A percentile compares a stretch with the other conserved stretches of the same genome.
Evolutionary conservation across 2,329 filamentous ascomycete species (phyloP).

Genomic region (Pseudogymnoascus sp.): DNA sequence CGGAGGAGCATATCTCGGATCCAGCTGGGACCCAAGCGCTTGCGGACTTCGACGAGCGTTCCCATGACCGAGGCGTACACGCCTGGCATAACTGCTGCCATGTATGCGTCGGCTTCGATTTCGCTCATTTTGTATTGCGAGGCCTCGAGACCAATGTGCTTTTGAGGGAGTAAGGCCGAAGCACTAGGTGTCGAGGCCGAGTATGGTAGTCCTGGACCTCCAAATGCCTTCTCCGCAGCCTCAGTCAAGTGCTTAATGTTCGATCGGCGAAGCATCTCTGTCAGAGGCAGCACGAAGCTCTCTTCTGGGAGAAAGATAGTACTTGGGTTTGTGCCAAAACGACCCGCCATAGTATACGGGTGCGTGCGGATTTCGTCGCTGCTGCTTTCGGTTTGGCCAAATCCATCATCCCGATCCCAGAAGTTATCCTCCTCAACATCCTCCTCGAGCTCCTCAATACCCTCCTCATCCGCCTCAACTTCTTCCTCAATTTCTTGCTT

Average conservation of each 20-base stretch:
- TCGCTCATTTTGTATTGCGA: conserved; percentile 60
- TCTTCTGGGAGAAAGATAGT: conserved; percentile 68
- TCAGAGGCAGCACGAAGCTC: conserved; percentile 63
- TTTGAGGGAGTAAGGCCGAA: conserved; percentile 49
- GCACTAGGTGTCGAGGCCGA: conserved; percentile 62
- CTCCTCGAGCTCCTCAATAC: conserved; percentile 20
- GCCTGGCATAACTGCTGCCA: conserved; percentile 62
- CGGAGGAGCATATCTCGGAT: conserved; percentile 54
- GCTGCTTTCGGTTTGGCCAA: conserved; percentile 17
- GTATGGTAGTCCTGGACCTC: conserved; percentile 66
- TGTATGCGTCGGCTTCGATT: conserved; percentile 67
- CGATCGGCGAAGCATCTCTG: conserved; percentile 57
- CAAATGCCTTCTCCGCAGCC: conserved; percentile 66
- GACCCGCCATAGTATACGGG: conserved; percentile 64
- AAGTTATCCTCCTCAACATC: conserved; percentile 21
- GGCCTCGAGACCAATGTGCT: conserved; percentile 56
- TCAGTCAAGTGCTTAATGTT: conserved; percentile 68
- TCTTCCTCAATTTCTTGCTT: conserved; percentile 19
- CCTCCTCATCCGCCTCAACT: conserved; percentile 19
- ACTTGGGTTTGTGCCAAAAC: conserved; percentile 63
- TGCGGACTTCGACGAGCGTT: conserved; percentile 64
- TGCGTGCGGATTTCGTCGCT: conserved; percentile 53
- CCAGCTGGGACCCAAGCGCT: conserved; percentile 65
- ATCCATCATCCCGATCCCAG: conserved; percentile 5
- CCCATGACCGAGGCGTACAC: conserved; percentile 62